phyloP scores from a whole-genome alignment of 306 rosid species.

The Luffa acutangula region DNA sequence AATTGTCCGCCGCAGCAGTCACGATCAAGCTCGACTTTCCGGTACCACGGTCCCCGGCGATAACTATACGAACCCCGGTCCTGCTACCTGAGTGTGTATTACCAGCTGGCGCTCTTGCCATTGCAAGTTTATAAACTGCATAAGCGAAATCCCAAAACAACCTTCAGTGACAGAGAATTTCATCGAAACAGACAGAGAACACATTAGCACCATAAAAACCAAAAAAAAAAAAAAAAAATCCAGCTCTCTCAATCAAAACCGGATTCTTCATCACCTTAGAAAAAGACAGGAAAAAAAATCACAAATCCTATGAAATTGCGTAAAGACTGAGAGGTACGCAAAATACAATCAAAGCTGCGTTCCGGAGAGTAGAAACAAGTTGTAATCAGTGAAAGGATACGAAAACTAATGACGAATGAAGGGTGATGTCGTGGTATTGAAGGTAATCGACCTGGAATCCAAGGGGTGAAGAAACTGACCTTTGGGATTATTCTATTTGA shows the following conservation, averaged over 20 bases:
- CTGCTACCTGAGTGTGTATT: constrained; percentile 36
- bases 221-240: neutral
- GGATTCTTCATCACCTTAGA: neutral
- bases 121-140: constrained; percentile 22
- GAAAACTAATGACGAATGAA: neutral
- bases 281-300: neutral
- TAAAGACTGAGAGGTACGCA: neutral
- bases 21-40: constrained; percentile 93
- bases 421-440: neutral
- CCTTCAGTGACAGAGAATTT: constrained; percentile 12
- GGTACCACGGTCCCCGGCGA: constrained; percentile 77
- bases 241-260: neutral
- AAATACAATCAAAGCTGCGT: neutral
- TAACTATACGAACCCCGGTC: constrained; percentile 74
- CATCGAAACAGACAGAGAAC: neutral
- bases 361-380: neutral
- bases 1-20: constrained; percentile 74
- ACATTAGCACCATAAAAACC: neutral
- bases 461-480: neutral
- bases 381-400: neutral
- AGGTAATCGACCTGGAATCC: neutral
- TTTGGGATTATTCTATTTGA: neutral
- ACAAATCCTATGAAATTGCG: neutral
- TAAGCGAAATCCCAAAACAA: constrained; percentile 14
- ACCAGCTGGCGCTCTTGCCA: constrained; percentile 57